A percentile compares a stretch with the other conserved stretches of the same genome.
phyloP scores from a whole-genome alignment of 2,329 filamentous ascomycete species.

The Pestalotiopsis sp. region DNA sequence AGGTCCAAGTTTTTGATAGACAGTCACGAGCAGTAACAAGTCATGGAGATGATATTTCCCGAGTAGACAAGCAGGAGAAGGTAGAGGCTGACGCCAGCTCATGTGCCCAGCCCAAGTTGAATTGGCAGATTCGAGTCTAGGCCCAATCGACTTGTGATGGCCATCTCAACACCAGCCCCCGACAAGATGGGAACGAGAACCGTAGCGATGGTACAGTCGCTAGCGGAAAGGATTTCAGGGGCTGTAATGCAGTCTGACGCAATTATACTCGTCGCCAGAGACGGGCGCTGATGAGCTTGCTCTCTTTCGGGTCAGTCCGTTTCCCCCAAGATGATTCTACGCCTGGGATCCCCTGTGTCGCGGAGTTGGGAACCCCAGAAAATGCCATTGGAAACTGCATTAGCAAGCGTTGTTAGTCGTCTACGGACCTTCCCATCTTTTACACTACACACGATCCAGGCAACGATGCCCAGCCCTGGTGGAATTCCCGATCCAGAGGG shows the following conservation, averaged over 20 bases:
- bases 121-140: no score
- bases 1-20: no score
- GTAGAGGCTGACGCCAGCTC: no score
- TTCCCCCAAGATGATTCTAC: background rate
- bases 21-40: background rate
- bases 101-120: no score
- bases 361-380: background rate
- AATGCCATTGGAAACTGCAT: background rate
- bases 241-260: conserved; percentile 10
- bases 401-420: background rate
- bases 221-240: background rate
- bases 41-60: background rate
- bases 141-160: background rate
- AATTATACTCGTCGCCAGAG: background rate
- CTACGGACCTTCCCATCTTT: background rate
- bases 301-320: background rate
- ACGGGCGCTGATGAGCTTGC: background rate
- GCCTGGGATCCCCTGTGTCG: background rate
- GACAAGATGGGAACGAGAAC: background rate
- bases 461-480: background rate
- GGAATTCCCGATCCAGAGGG: background rate
- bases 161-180: background rate
- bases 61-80: background rate
- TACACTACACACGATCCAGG: background rate
- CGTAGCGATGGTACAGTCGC: background rate